Evolutionary conservation across 768 basidiomycete species (phyloP).

Genomic region (Pisolithus microcarpus): DNA sequence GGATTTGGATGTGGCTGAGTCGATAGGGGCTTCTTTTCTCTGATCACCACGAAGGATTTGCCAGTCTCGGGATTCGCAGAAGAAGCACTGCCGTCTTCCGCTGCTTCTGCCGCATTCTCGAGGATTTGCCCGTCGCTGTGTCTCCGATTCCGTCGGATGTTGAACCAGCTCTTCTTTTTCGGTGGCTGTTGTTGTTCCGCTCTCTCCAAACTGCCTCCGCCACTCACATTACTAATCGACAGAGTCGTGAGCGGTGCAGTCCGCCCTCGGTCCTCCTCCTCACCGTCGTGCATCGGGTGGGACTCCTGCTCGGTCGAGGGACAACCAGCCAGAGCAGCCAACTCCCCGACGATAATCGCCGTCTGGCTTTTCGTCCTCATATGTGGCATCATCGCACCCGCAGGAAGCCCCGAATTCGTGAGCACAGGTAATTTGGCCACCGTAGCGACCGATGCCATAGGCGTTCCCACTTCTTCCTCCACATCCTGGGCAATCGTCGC

Average conservation of each 20-base stretch:
- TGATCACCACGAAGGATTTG: slow-evolving; percentile 64
- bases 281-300: slow-evolving; percentile 15
- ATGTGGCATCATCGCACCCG: slow-evolving; percentile 65
- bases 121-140: slow-evolving; percentile 48
- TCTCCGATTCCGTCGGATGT: slow-evolving; percentile 49
- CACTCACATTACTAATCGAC: slow-evolving; percentile 10
- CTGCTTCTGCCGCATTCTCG: slow-evolving; percentile 18
- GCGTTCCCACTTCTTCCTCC: slow-evolving; percentile 41
- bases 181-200: slow-evolving; percentile 19
- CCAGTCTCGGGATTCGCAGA: slow-evolving; percentile 31
- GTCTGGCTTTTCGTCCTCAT: slow-evolving; percentile 75
- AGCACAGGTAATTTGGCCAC: slow-evolving; percentile 37
- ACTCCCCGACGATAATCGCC: slow-evolving; percentile 70
- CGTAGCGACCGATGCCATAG: slow-evolving; percentile 43
- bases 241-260: slow-evolving; percentile 3
- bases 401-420: slow-evolving; percentile 33
- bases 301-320: slow-evolving; percentile 14
- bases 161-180: slow-evolving; percentile 69
- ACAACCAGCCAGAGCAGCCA: slow-evolving; percentile 19
- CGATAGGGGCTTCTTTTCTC: slow-evolving; percentile 43
- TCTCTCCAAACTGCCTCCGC: slow-evolving; percentile 34
- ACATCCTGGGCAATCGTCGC: slow-evolving; percentile 21
- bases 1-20: slow-evolving; percentile 14
- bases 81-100: slow-evolving; percentile 21
- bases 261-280: slow-evolving; percentile 7